Conservation (phyloP, 2,329 filamentous ascomycete species). For the Amesomyces nigricolor region DNA sequence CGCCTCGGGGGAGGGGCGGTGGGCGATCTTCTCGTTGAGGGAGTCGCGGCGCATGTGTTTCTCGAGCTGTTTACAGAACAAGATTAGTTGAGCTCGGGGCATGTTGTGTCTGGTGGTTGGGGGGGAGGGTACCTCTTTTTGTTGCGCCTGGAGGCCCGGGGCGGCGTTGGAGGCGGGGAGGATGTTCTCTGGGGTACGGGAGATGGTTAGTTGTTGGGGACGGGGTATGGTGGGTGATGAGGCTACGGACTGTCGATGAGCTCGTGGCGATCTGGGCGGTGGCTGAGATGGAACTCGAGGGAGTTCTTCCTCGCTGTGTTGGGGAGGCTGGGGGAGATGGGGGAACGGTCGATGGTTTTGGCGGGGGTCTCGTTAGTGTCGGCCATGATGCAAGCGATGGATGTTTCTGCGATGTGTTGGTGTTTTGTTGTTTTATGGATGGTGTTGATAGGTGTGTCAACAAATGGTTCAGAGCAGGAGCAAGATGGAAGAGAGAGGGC, state of each 20-base stretch:
- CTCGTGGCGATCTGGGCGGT: constrained; percentile 68
- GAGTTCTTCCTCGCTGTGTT: constrained; percentile 56
- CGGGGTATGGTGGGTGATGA: too few relatives aligned
- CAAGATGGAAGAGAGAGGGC: background rate
- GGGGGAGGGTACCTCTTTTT: constrained; percentile 54
- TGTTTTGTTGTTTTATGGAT: background rate
- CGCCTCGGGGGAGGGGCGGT: constrained; percentile 69
- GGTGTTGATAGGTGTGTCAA: background rate
- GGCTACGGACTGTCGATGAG: constrained; percentile 65
- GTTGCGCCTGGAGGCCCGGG: constrained; percentile 71
- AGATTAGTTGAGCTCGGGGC: too few relatives aligned
- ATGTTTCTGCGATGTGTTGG: background rate
- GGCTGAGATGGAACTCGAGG: constrained; percentile 65
- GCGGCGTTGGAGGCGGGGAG: constrained; percentile 73
- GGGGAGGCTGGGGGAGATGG: constrained; percentile 51
- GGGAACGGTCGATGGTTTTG: constrained; percentile 47
- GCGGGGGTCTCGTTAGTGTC: constrained; percentile 11
- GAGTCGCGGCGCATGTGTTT: constrained; percentile 83
- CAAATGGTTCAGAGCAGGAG: background rate
- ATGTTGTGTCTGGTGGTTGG: too few relatives aligned
- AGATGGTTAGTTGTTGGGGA: background rate
- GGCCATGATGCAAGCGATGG: constrained; percentile 16
- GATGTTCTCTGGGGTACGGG: constrained; percentile 63
- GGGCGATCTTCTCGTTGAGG: constrained; percentile 79
- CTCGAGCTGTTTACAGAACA: constrained; percentile 50